Percentiles rank a stretch among this genome's conserved stretches.
Conservation (phyloP, 805 yeast species). For the Schizosaccharomyces octosporus region DNA sequence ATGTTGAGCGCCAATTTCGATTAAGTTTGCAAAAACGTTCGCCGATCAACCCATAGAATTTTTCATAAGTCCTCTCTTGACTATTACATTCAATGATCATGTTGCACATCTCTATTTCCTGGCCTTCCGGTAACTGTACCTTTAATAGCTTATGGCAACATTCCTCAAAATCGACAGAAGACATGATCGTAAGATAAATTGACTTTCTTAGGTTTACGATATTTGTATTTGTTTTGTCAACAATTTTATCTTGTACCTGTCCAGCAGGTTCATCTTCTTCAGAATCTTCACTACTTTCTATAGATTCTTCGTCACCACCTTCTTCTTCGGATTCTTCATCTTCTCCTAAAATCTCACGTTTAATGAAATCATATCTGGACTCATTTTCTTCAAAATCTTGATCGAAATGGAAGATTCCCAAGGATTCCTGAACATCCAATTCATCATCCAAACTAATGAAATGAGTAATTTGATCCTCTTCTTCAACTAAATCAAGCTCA, state of each 20-base stretch:
- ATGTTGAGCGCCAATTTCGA: slow-evolving; percentile 32
- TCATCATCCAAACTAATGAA: slow-evolving; percentile 29
- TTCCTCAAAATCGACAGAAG: slow-evolving; percentile 78
- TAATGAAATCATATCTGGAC: slow-evolving; percentile 20
- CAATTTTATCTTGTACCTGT: slow-evolving; percentile 15
- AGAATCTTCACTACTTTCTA: slow-evolving; percentile 8
- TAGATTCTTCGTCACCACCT: slow-evolving; percentile 8
- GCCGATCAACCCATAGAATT: slow-evolving; percentile 56
- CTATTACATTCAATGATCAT: slow-evolving; percentile 60
- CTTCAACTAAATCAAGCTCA: slow-evolving; percentile 35
- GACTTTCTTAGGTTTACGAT: slow-evolving; percentile 43
- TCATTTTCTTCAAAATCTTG: slow-evolving; percentile 27
- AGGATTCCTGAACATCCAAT: slow-evolving; percentile 20
- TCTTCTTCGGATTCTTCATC: slow-evolving; percentile 7
- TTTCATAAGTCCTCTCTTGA: slow-evolving; percentile 68
- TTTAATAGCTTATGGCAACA: slow-evolving; percentile 65
- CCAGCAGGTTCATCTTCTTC: slow-evolving; percentile 9
- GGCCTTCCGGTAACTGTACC: slow-evolving; percentile 17
- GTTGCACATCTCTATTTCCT: slow-evolving; percentile 34
- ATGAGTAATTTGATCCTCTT: slow-evolving; percentile 36
- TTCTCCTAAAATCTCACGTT: slow-evolving; percentile 24
- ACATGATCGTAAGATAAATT: slow-evolving; percentile 62
- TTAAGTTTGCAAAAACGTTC: slow-evolving; percentile 33
- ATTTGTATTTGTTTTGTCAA: slow-evolving; percentile 45
- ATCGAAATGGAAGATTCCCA: slow-evolving; percentile 31